Evolutionary conservation across 768 basidiomycete genomes (phyloP), one percentile per base, ranked within the genome.

Genomic region (Naganishia vaughanmartiniae): DNA sequence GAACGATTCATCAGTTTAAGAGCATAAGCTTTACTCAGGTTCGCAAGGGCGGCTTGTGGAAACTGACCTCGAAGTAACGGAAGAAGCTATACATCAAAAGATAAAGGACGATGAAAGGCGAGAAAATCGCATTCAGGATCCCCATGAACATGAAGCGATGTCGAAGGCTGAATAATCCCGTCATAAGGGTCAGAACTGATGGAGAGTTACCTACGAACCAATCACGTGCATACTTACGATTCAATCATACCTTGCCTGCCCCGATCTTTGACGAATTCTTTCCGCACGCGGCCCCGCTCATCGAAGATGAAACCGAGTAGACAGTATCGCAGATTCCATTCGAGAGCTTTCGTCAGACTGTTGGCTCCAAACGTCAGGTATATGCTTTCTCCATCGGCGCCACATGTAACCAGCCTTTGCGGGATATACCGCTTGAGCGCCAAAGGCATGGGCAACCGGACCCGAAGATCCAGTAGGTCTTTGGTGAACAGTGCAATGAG

Each of bases 71-170:
- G 72, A 99, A 99, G 80, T 99, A 99, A 4, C 95, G 90, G 85
- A 99, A 99, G 85, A 99, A 99, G 0, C 93, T 98, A 80, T 96
- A 99, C 88, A 98, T 91, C 48, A 98, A 82, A 53, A 97, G 87
- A 81, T 99, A 99, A 21, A 94, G 83, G 36, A 98, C 91, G 76
- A 99, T 98, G 83, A 98, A 95, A 0, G 96, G 96, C 0, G 91
- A 92, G 74, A 98, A 95, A 12, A 93, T 87, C 2, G 92, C 93
- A 75, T 99, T 99, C 67, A 99, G 80, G 66, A 96, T 87, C 15
- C 93, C 96, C 91, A 98, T 95, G 80, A 99, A 95, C 71, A 97
- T 88, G 78, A 99, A 91, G 2, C 96, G 87, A 69, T 91, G 84
- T 73, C 85, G 84, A 26, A 99, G 81, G 28, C 95, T 97, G 30